Evolutionary conservation across 192 early-diverging fungal genomes (phyloP).

Genomic region (Entomortierella chlamydospora): DNA sequence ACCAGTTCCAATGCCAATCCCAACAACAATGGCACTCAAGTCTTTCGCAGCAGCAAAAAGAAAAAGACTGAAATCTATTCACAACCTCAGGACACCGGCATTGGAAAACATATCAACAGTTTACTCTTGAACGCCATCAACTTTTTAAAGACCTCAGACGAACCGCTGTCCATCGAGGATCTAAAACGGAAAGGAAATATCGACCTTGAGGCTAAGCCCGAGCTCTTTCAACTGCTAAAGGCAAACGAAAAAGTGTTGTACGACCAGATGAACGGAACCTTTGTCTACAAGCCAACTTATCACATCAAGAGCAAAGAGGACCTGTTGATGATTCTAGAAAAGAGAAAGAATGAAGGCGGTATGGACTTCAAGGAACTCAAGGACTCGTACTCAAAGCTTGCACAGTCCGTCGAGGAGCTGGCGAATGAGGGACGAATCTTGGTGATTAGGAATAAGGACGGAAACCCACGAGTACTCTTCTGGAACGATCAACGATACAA

Average conservation of each 20-base stretch:
- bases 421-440: constrained; percentile 67
- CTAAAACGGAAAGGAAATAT: constrained; percentile 65
- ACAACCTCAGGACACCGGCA: constrained; percentile 67
- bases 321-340: constrained; percentile 70
- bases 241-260: constrained; percentile 75
- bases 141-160: constrained; percentile 64
- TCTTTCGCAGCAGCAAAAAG: constrained; percentile 37
- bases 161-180: constrained; percentile 69
- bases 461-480: constrained; percentile 71
- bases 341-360: constrained; percentile 69
- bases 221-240: constrained; percentile 67
- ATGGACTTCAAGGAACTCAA: constrained; percentile 81
- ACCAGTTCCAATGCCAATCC: constrained; percentile 50
- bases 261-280: constrained; percentile 64
- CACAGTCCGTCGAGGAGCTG: constrained; percentile 65
- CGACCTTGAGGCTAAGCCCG: constrained; percentile 65
- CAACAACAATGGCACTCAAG: constrained; percentile 45
- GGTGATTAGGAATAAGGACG: constrained; percentile 74
- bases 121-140: constrained; percentile 67
- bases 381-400: constrained; percentile 77
- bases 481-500: constrained; percentile 70
- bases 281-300: constrained; percentile 83
- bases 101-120: constrained; percentile 64
- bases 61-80: constrained; percentile 60
- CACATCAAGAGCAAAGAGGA: constrained; percentile 79